Percentiles rank a stretch among this genome's conserved stretches.
Conservation (phyloP, 148 eudicot genomes). For the Rhododendron ferrugineum region DNA sequence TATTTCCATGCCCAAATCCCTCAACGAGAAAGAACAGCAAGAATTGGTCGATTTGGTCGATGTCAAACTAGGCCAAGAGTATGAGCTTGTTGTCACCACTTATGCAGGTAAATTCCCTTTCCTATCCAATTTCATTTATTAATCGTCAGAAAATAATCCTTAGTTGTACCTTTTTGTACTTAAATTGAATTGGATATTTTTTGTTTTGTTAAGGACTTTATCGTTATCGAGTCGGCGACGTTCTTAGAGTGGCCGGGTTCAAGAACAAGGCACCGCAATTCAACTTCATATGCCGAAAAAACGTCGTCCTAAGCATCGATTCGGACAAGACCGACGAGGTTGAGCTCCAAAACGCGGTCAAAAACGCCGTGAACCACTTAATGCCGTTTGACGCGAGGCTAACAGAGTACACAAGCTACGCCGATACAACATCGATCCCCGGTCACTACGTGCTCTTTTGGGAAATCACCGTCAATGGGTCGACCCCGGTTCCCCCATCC, state of each 20-base stretch:
- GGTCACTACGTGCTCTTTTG: slow-evolving; percentile 78
- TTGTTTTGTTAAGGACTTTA: slow-evolving; percentile 41
- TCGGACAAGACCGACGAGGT: slow-evolving; percentile 79
- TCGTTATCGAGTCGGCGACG: slow-evolving; percentile 69
- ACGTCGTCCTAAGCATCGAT: slow-evolving; percentile 69
- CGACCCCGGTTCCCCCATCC: slow-evolving; percentile 48
- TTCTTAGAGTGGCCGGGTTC: slow-evolving; percentile 66
- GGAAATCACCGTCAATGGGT: slow-evolving; percentile 44
- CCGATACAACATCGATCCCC: slow-evolving; percentile 46
- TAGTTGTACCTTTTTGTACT: neutral
- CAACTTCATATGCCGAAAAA: slow-evolving; percentile 68
- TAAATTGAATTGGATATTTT: neutral
- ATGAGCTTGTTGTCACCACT: slow-evolving; percentile 80
- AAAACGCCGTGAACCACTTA: slow-evolving; percentile 46
- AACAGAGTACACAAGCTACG: slow-evolving; percentile 71
- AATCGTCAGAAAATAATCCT: neutral
- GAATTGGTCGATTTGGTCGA: slow-evolving; percentile 59
- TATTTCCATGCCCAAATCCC: slow-evolving; percentile 42
- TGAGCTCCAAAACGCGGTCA: slow-evolving; percentile 64
- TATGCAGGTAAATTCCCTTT: slow-evolving; percentile 48
- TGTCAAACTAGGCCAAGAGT: slow-evolving; percentile 71
- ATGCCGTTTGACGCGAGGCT: slow-evolving; percentile 48
- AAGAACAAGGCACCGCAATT: slow-evolving; percentile 81
- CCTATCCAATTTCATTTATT: neutral
- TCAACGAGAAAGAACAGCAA: slow-evolving; percentile 61